phyloP scores from a whole-genome alignment of 768 basidiomycete genomes.

The Erythrobasidium yunnanense region DNA sequence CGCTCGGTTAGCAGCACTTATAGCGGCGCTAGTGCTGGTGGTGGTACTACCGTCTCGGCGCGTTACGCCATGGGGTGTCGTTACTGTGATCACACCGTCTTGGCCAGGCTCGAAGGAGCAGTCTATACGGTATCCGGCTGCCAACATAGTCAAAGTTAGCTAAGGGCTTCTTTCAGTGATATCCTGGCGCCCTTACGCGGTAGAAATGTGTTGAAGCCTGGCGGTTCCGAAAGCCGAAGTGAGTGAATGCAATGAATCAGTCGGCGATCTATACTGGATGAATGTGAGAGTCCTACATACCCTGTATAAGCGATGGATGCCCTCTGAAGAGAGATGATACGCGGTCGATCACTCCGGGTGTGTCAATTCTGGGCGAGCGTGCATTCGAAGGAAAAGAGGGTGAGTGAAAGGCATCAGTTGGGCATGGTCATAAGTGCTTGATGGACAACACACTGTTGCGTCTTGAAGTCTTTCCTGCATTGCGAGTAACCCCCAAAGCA shows the following conservation, averaged over 20 bases:
- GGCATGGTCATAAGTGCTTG: too few relatives aligned
- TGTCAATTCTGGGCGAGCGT: slow-evolving; percentile 66
- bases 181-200: neutral
- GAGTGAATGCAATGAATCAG: neutral
- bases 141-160: slow-evolving; percentile 59
- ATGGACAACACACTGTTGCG: slow-evolving; percentile 53
- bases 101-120: slow-evolving; percentile 36
- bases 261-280: neutral
- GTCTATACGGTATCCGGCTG: slow-evolving; percentile 86
- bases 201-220: slow-evolving; percentile 20
- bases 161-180: too few relatives aligned
- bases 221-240: neutral
- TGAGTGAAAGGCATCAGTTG: neutral
- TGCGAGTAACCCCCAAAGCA: neutral
- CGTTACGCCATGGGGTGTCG: slow-evolving; percentile 41
- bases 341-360: slow-evolving; percentile 89
- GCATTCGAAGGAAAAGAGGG: neutral
- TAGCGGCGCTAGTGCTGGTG: neutral
- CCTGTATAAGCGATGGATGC: slow-evolving; percentile 75
- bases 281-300: neutral
- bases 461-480: slow-evolving; percentile 78
- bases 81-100: slow-evolving; percentile 39
- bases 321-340: slow-evolving; percentile 86
- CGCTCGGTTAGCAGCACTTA: neutral
- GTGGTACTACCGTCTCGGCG: slow-evolving; percentile 27